Base-by-base conservation (phyloP, 768 basidiomycete genomes). In the Mycena latifolia region DNA sequence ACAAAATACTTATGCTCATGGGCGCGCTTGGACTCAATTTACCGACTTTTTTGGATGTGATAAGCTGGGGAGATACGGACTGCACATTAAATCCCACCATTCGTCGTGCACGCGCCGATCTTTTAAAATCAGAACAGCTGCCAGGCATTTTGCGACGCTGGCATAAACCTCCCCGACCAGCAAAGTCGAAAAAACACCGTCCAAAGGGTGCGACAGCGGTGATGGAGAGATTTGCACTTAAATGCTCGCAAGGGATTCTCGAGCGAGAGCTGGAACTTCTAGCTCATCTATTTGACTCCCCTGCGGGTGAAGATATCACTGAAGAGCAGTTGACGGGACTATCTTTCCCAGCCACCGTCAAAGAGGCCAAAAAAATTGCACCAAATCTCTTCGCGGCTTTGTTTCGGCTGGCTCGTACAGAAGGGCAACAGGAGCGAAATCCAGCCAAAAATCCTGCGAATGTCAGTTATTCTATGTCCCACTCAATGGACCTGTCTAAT, bases 11-110 rank as follows among this genome's bases (percentile, higher is more conserved):
- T n/a, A 7, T 14, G 1, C 18, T 24, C 27, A 58, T 58, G 11
- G 12, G 7, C 11, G 35, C 22, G 5, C 12, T 12, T 41, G 59
- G 50, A n/a, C 27, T 61, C n/a, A 50, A 5, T 20, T 5, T 61
- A 15, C 11, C 50, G 1, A 33, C 3, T 2, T 51, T 61, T 24
- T 22, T 61, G 48, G 59, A 61, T 61, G 59, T 50, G 11, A 18
- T 62, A 2, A 55, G 61, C 46, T 62, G 61, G 61, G 61, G 61
- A 9, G 61, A 62, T 39, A 24, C 6, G 3, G 35, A 27, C 5
- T 62, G 61, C 27, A 62, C 53, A 0, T 11, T 35, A 22, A 25
- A 62, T 48, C 33, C 52, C 18, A 37, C 5, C 8, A n/a, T 62
- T 25, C 41, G 53, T 2, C 6, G 6, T 14, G 61, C 31, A 1